Conservation (phyloP, 306 rosid species). For the Pterocarpus santalinus region DNA sequence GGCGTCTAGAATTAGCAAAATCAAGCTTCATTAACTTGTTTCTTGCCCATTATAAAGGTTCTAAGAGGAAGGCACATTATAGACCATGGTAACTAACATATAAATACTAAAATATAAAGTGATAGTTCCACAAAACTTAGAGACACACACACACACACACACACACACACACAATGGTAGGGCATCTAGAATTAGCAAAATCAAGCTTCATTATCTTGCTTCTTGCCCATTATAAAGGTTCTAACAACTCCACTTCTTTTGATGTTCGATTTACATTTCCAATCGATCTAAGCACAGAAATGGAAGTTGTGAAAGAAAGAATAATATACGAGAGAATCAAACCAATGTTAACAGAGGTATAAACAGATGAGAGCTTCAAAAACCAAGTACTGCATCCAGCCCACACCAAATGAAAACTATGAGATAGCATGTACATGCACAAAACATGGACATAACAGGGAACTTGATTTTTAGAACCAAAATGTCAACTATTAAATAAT, state of each 20-base stretch:
- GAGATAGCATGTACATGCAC: too few species aligned
- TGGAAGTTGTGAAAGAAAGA: constrained; percentile 28
- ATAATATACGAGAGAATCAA: not conserved
- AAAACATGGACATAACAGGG: not conserved
- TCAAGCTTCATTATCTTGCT: constrained; percentile 2
- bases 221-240: constrained; percentile 26
- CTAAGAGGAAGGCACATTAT: too few species aligned
- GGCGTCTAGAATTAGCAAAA: constrained; percentile 11
- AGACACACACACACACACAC: not conserved
- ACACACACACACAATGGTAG: constrained; percentile 5
- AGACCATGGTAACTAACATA: too few species aligned
- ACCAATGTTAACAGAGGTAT: too few species aligned
- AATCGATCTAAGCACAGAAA: not conserved
- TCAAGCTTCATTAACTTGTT: constrained; percentile 7
- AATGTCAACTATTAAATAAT: not conserved
- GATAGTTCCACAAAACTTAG: constrained; percentile 29
- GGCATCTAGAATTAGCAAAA: constrained; percentile 17
- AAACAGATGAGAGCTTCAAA: not conserved
- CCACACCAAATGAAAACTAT: not conserved
- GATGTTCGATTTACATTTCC: constrained; percentile 31
- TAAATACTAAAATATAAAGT: too few species aligned
- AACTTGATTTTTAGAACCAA: not conserved
- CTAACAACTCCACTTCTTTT: constrained; percentile 24
- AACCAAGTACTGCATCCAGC: not conserved
- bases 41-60: constrained; percentile 24